Evolutionary conservation across 768 basidiomycete genomes (phyloP), one percentile per base, ranked within the genome.

Genomic region (Lentinula guzmanii): DNA sequence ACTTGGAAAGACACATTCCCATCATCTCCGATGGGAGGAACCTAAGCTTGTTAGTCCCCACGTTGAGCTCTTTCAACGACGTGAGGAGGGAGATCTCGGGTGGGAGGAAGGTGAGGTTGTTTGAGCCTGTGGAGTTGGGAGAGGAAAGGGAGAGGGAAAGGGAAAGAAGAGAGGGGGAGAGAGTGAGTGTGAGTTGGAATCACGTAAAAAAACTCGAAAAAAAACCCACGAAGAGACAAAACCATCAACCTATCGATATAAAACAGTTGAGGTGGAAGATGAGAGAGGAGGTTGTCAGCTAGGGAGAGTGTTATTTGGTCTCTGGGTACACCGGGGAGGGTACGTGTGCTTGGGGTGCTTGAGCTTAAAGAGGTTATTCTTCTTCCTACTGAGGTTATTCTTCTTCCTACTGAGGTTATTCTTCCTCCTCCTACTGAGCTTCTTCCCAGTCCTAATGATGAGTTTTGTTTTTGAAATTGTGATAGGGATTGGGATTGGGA

Each of bases 1-100:
- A 72, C 8, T 68, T 74, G 18, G 68, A 67, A 1, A 90, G 74
- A n/a, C 69, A 75, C 81, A 89, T 84, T 34, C 72, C 68, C n/a
- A 79, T 70, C 68, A 91, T 79, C 67, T 91, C 88, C 6, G 85
- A 79, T 13, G 90, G 90, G 0, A 91, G 70, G 69, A 81, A 87
- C 59, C 69, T 66, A 2, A 91, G 71, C 35, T 72, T 70, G 69
- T 91, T 91, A 58, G 78, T 76, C 0, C 86, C 76, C 3, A 91
- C 66, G 62, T 89, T 87, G 6, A 91, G 76, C 48, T 85, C 81
- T 53, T 75, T 75, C 2, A 91, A 77, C 53, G 80, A 79, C 8
- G 67, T 73, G 16, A 91, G 75, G 5, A 73, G 74, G 18, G 71
- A 74, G 39, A 91, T 86, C 55, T 87, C 87, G 0, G 89, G 82